Evolutionary conservation across 2,329 filamentous ascomycete species (phyloP).

Genomic region (Cercospora citrullina): DNA sequence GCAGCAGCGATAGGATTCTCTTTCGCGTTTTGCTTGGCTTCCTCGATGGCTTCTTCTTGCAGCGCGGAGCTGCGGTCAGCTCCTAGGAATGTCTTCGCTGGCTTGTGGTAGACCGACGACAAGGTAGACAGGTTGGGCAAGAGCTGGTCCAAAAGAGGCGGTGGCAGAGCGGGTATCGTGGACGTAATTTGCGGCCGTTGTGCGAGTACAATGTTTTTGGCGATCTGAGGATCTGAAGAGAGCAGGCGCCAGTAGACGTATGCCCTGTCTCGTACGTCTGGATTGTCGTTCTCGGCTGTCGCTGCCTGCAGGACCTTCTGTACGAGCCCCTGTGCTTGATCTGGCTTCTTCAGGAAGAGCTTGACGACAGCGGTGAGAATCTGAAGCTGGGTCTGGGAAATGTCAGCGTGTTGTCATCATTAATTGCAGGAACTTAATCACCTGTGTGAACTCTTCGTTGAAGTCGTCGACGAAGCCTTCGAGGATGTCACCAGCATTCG

Average conservation of each 20-base stretch:
- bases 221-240: conserved; percentile 85
- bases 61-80: conserved; percentile 93
- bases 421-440: conserved; percentile 43
- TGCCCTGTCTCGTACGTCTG: conserved; percentile 92
- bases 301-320: conserved; percentile 92
- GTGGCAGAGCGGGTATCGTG: conserved; percentile 86
- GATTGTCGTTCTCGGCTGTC: conserved; percentile 94
- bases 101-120: conserved; percentile 97
- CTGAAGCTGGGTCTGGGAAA: conserved; percentile 81
- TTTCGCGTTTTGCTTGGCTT: conserved; percentile 85
- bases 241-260: conserved; percentile 98
- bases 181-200: conserved; percentile 92
- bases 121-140: conserved; percentile 89
- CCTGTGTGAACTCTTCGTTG: conserved; percentile 93
- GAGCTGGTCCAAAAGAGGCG: conserved; percentile 82
- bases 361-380: conserved; percentile 97
- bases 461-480: conserved; percentile 90
- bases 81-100: conserved; percentile 95
- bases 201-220: conserved; percentile 89
- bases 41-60: conserved; percentile 92
- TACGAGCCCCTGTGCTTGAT: conserved; percentile 84
- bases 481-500: conserved; percentile 93
- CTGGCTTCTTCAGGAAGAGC: conserved; percentile 93
- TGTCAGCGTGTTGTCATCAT: conserved; percentile 35
- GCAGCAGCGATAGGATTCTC: conserved; percentile 94